Conservation (phyloP, 2,329 filamentous ascomycete genomes). For the Ceratocystis colombiana region DNA sequence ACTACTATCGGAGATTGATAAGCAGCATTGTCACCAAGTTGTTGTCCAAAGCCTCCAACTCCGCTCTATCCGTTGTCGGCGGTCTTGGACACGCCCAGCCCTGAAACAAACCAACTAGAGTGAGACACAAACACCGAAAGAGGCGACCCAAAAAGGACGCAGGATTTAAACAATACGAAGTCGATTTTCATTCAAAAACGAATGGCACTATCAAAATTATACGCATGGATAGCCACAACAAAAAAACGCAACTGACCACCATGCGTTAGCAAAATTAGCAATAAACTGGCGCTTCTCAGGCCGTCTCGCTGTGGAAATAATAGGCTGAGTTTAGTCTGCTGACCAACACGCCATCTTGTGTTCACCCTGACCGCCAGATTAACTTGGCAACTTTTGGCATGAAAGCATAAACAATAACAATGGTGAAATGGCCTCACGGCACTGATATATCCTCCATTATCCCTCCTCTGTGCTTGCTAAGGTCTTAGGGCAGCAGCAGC, state of each 20-base stretch:
- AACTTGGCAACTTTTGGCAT: background rate
- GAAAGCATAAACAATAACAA: conserved; percentile 6
- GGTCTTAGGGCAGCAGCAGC: too few species aligned
- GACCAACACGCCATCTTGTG: background rate
- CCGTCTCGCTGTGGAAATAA: background rate
- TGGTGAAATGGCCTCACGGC: background rate
- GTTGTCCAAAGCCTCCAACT: background rate
- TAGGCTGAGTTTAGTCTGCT: background rate
- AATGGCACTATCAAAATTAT: background rate
- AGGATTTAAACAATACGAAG: background rate
- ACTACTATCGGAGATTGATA: conserved; percentile 10
- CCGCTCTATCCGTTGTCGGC: background rate
- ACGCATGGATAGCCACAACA: too few species aligned
- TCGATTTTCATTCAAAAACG: background rate
- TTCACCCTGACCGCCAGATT: too few species aligned
- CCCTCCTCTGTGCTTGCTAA: too few species aligned
- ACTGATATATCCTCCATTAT: background rate
- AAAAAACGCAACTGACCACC: too few species aligned
- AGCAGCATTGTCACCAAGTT: background rate
- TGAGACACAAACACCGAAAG: background rate
- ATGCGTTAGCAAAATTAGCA: background rate
- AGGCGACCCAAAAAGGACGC: too few species aligned
- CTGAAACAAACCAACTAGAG: background rate
- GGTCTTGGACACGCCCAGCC: background rate
- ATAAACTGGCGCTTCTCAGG: background rate